Base-by-base conservation (phyloP, 1,284 basidiomycete genomes). In the Ganoderma lucidum region DNA sequence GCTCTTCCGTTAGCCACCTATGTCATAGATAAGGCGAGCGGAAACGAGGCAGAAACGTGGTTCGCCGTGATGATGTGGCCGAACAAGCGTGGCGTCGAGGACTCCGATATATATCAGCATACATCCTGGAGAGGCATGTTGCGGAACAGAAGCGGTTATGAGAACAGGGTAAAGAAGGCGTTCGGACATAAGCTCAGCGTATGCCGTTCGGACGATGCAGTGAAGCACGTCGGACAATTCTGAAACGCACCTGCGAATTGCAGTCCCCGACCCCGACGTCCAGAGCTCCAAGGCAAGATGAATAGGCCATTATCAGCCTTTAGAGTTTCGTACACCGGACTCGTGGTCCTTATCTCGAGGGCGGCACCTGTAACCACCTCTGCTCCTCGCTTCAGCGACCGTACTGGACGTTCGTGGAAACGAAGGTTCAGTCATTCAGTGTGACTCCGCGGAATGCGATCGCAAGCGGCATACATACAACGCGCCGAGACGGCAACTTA, bases 21-120 rank as follows among this genome's bases (percentile, higher is more conserved):
- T 66, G 68, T 69, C 68, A 69, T 55, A 69, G 68, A 69, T 69
- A 69, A 69, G 68, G 23, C 41, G 28, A 44, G 12, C 39, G 37
- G 10, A 15, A 55, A 41, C 37, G 63, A 51, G 30, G 62, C 17
- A 48, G 44, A 28, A 39, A 55, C 32, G 48, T 64, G 53, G 35
- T 32, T 23, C 30, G 17, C 53, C 14, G 28, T 35, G 23, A 6
- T 30, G 30, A 56, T 56, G 53, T 56, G 53, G 53, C 15, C 6
- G 9, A 17, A 17, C 30, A 19, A 56, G 30, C 53, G 6, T 15
- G 32, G 30, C 30, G 23, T 30, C 15, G 30, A 56, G 5, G 30
- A 32, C 10, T 6, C 5, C 14, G 6, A 19, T 30, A 56, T 17
- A 19, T 35, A 9, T 35, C 30, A 6, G 28, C 53, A 56, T 17